Evolutionary conservation across 208 protist genomes (phyloP), one percentile per base, ranked within the genome.

Genomic region (Wallacemonas rigidus): DNA sequence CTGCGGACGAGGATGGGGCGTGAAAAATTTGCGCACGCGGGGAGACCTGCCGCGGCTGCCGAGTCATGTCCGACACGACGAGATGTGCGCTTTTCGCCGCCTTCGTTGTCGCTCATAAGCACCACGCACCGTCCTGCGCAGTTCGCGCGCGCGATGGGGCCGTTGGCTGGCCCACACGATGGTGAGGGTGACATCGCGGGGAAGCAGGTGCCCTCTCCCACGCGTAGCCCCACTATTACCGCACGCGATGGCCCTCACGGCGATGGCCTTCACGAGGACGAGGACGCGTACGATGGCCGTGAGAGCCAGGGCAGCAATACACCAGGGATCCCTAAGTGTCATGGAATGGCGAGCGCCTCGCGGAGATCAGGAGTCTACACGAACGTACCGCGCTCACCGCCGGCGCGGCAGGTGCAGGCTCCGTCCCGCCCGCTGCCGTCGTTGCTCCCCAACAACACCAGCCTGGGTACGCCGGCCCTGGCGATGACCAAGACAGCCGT

Each of bases 71-170:
- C n/a, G 39, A 6, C 36, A 3, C 38, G 45, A 12, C 45, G 45
- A 50, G 45, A 50, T 6, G 45, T 12, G 60, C 48, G 9, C n/a
- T 43, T 67, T 58, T 43, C 62, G 17, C 55, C 57, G 17, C 81
- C 79, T 3, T 75, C 68, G n/a, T 79, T 79, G 7, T 87, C 82
- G 38, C 51, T 82, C 11, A 71, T 80, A n/a, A 87, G 82, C 69
- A 72, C 60, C 11, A 87, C 82, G 40, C 76, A 84, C 50, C 51
- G 67, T 2, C 82, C 82, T 0, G 75, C 75, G 1, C 75, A 87
- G 44, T 55, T 87, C 5, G 72, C 76, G 48, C 36, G 64, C 7
- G 64, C 64, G 64, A 3, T 57, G 64, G 50, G 50, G 9, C 50
- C 64, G 35, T 35, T 69, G 15, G 50, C 64, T 39, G 47, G 9